A percentile compares a stretch with the other conserved stretches of the same genome.
Evolutionary conservation across 2,329 filamentous ascomycete genomes (phyloP).

Genomic region (Calcarisporium arbuscula): DNA sequence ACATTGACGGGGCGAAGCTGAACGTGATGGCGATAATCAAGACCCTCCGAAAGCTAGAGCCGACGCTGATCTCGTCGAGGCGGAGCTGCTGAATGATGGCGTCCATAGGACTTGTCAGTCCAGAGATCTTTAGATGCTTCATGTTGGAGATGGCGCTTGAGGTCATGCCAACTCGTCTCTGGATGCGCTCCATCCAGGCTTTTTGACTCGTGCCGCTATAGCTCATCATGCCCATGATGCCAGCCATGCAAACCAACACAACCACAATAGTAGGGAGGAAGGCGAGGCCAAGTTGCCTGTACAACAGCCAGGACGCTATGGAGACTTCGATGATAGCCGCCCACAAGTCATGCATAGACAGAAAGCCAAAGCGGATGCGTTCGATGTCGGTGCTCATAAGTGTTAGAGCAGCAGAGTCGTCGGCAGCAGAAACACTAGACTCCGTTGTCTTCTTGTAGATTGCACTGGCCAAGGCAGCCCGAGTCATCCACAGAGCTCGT

Average conservation of each 20-base stretch:
- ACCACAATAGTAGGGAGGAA: conserved; percentile 41
- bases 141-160: conserved; percentile 24
- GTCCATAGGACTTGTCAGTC: conserved; percentile 20
- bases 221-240: conserved; percentile 6
- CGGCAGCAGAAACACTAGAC: conserved; percentile 23
- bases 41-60: conserved; percentile 19
- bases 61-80: conserved; percentile 20
- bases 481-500: conserved; percentile 6
- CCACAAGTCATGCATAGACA: conserved; percentile 34
- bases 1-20: conserved; percentile 25
- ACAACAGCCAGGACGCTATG: conserved; percentile 40
- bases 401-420: conserved; percentile 36
- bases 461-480: conserved; percentile 24
- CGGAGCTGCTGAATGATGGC: conserved; percentile 22
- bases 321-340: conserved; percentile 33
- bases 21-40: conserved; percentile 17
- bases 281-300: conserved; percentile 38
- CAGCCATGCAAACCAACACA: conserved; percentile 22
- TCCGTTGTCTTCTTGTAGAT: conserved; percentile 28
- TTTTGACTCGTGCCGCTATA: conserved; percentile 17
- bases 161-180: conserved; percentile 26
- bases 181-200: conserved; percentile 28
- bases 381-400: conserved; percentile 44
- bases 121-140: conserved; percentile 26
- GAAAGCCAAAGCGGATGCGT: conserved; percentile 27